Evolutionary conservation across 768 basidiomycete genomes (phyloP).

Genomic region (Leccinum subgranulosum): DNA sequence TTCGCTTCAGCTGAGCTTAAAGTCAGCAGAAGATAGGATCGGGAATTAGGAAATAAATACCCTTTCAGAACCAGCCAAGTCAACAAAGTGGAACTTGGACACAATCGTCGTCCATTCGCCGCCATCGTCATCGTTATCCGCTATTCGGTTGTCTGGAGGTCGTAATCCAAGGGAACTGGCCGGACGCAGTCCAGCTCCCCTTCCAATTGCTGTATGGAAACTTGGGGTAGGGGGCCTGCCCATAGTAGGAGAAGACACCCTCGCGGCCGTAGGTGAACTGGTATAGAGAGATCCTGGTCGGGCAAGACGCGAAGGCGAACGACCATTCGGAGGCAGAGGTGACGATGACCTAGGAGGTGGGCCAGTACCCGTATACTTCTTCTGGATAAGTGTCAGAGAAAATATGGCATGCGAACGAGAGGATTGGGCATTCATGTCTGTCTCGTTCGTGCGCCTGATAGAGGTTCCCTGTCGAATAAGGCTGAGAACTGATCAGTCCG

Average conservation of each 20-base stretch:
- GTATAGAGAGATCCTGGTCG: slow-evolving; percentile 79
- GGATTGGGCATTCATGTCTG: slow-evolving; percentile 98
- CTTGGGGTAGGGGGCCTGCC: slow-evolving; percentile 79
- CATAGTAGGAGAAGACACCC: slow-evolving; percentile 74
- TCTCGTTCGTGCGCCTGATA: slow-evolving; percentile 92
- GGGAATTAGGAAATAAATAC: slow-evolving; percentile 39
- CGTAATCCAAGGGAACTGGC: slow-evolving; percentile 76
- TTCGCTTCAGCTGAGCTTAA: slow-evolving; percentile 77
- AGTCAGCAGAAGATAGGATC: slow-evolving; percentile 14
- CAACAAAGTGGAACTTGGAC: slow-evolving; percentile 98
- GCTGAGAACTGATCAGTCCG: slow-evolving; percentile 41
- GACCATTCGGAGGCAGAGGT: slow-evolving; percentile 68
- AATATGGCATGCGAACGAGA: slow-evolving; percentile 99
- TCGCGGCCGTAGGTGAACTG: slow-evolving; percentile 32
- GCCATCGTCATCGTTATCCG: slow-evolving; percentile 52
- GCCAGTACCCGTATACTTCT: slow-evolving; percentile 73
- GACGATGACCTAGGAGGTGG: slow-evolving; percentile 73
- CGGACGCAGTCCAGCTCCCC: slow-evolving; percentile 66
- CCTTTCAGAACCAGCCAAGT: slow-evolving; percentile 94
- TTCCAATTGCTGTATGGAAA: slow-evolving; percentile 70
- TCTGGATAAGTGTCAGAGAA: slow-evolving; percentile 90
- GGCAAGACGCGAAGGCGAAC: slow-evolving; percentile 74
- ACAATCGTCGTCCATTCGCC: slow-evolving; percentile 89
- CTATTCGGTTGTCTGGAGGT: slow-evolving; percentile 42
- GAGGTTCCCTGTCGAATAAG: slow-evolving; percentile 87